Conservation (phyloP, 306 rosid genomes). For the Potentilla sterilis region DNA sequence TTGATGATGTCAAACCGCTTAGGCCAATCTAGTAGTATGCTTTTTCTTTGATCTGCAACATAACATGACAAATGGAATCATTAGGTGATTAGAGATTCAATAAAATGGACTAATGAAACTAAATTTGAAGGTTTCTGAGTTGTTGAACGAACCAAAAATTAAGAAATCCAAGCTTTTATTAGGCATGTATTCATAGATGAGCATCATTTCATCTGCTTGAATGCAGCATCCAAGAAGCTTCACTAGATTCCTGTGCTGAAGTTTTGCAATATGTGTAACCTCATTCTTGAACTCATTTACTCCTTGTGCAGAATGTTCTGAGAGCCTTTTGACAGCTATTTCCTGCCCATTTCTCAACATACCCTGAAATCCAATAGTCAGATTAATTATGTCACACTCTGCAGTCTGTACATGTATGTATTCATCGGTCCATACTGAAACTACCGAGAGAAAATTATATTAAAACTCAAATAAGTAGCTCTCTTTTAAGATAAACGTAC, state of each 20-base stretch:
- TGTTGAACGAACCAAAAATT: background rate
- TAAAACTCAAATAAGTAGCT: too few relatives aligned
- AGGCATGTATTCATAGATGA: slow-evolving; percentile 7
- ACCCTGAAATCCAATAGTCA: background rate
- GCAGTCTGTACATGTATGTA: too few relatives aligned
- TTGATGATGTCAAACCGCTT: slow-evolving; percentile 13
- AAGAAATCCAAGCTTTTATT: slow-evolving; percentile 4
- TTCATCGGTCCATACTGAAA: too few relatives aligned
- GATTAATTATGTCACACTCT: background rate
- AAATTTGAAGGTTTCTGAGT: background rate
- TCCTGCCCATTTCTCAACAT: slow-evolving; percentile 11
- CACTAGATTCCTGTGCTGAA: slow-evolving; percentile 15
- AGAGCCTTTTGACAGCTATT: slow-evolving; percentile 3
- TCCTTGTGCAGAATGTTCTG: background rate
- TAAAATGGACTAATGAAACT: background rate
- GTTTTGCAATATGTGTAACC: background rate
- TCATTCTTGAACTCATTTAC: slow-evolving; percentile 11
- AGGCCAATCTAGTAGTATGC: slow-evolving; percentile 15
- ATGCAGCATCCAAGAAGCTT: slow-evolving; percentile 3
- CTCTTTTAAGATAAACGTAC: too few relatives aligned
- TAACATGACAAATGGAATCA: background rate
- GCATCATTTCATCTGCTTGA: background rate
- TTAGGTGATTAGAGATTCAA: background rate
- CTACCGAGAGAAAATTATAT: too few relatives aligned
- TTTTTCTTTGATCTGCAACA: slow-evolving; percentile 14